Evolutionary conservation across 371 early-diverging fungal genomes (phyloP), one percentile per base, ranked within the genome.

Genomic region (Dichotomocladium elegans): DNA sequence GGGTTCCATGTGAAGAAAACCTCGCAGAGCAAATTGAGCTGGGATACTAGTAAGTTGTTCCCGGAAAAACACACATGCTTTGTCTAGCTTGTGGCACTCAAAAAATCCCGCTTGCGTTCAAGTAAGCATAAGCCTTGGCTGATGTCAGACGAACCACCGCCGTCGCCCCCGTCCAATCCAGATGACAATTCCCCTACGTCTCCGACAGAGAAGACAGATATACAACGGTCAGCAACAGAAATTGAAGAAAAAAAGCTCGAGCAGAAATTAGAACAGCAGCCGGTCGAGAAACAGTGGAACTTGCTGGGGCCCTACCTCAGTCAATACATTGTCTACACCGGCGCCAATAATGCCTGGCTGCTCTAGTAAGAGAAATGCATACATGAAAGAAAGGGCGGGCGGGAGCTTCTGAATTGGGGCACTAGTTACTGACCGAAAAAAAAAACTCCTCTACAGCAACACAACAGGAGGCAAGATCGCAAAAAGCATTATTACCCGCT

Each of bases 1-100:
- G 79, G 66, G 57, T 86, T 15, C 92, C 94, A 5, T 92, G 92
- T 58, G 90, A 92, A 53, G 90, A 86, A 55, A 88, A 87, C 41
- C 68, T 94, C 28, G 63, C 91, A 0, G 64, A 79, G 25, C 93
- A 94, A 64, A 69, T 92, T 41, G 94, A 94, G 74, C 74, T 83
- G 46, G 93, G 94, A 14, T 92, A 90, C 60, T 65, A 66, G 86
- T 85, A 77, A 64, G 77, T 45, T 8, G n/a, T 9, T 5, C n/a
- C 2, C n/a, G 7, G 28, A n/a, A n/a, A n/a, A n/a, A n/a, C n/a
- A n/a, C n/a, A n/a, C n/a, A n/a, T n/a, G n/a, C n/a, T n/a, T n/a
- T n/a, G n/a, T n/a, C n/a, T n/a, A n/a, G n/a, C n/a, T n/a, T n/a
- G n/a, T n/a, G n/a, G n/a, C n/a, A n/a, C n/a, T n/a, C n/a, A n/a